phyloP scores from a whole-genome alignment of 257 asterid species.

The Rauvolfia tetraphylla region DNA sequence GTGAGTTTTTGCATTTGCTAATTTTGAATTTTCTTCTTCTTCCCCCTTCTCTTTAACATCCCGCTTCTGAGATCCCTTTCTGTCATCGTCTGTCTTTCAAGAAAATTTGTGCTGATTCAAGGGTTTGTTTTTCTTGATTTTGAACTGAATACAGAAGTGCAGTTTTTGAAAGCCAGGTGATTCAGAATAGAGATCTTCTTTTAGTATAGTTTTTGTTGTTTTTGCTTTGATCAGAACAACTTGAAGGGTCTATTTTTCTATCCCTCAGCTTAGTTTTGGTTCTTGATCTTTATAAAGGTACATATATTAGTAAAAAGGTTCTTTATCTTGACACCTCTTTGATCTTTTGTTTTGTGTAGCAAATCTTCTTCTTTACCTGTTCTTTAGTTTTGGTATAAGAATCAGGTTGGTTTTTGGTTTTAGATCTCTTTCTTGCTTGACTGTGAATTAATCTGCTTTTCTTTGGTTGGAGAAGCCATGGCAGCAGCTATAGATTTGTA shows the following conservation, averaged over 20 bases:
- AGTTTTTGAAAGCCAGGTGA: constrained; percentile 80
- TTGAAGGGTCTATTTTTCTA: constrained; percentile 53
- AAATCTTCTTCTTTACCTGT: constrained; percentile 24
- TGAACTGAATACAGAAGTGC: constrained; percentile 16
- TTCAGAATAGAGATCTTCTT: constrained; percentile 75
- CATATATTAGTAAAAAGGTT: constrained; percentile 24
- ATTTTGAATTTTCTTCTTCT: constrained; percentile 16
- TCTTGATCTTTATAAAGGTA: constrained; percentile 9
- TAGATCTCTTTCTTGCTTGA: background rate
- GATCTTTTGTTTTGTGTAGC: constrained; percentile 27
- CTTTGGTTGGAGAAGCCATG: constrained; percentile 30
- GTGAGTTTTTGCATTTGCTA: constrained; percentile 13
- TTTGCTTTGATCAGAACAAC: constrained; percentile 27
- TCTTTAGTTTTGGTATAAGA: constrained; percentile 40
- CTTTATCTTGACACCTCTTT: constrained; percentile 32
- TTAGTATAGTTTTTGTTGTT: constrained; percentile 10
- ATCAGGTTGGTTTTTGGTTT: constrained; percentile 22
- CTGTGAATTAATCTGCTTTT: constrained; percentile 5
- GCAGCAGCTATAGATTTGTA: constrained; percentile 59
- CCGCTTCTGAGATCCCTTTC: constrained; percentile 93
- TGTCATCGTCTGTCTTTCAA: constrained; percentile 87
- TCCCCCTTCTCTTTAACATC: constrained; percentile 47
- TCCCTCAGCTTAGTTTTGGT: constrained; percentile 37
- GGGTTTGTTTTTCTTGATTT: constrained; percentile 46
- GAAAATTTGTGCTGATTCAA: constrained; percentile 21